These are phyloP conservation scores for Middelhovenomyces tepae DNA, from an alignment of 805 yeast genomes.

Conservation along the genomic window DNA sequence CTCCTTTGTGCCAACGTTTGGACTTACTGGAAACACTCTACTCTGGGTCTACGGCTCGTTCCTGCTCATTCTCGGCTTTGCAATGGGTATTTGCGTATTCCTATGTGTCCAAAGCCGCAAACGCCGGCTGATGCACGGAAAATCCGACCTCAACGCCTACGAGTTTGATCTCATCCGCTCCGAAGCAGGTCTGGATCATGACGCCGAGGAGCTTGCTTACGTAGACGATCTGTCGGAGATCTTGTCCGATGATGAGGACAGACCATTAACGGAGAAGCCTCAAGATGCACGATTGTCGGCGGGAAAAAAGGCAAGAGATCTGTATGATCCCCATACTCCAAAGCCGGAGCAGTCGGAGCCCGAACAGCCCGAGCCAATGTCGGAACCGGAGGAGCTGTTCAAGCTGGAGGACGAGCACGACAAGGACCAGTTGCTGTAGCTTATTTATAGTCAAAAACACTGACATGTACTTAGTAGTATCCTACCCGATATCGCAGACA, in stretches of 20 bases:
- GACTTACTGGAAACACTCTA: conserved; percentile 21
- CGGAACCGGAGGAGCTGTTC: too few species aligned
- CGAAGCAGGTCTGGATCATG: too few species aligned
- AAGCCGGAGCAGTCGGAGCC: too few species aligned
- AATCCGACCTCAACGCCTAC: too few species aligned
- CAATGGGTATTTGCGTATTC: conserved; percentile 27
- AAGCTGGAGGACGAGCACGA: too few species aligned
- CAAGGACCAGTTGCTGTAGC: too few species aligned
- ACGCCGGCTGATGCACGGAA: background rate
- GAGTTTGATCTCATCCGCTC: too few species aligned
- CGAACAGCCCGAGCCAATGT: too few species aligned
- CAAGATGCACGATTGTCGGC: background rate
- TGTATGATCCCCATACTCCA: too few species aligned
- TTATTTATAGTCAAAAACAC: too few species aligned
- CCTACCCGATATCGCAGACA: too few species aligned
- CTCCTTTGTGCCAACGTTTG: conserved; percentile 24
- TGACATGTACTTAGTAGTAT: too few species aligned
- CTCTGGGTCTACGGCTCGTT: conserved; percentile 30
- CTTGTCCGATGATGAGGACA: conserved; percentile 2
- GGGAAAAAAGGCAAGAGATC: conserved; percentile 3
- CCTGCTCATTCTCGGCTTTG: conserved; percentile 39
- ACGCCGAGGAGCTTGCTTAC: conserved; percentile 3
- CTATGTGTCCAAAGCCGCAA: conserved; percentile 35
- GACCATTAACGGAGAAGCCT: background rate
- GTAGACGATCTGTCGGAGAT: conserved; percentile 1